These are phyloP conservation scores for Fraxinus platypoda DNA, from an alignment of 305 asterid genomes.

Conservation along the genomic window DNA sequence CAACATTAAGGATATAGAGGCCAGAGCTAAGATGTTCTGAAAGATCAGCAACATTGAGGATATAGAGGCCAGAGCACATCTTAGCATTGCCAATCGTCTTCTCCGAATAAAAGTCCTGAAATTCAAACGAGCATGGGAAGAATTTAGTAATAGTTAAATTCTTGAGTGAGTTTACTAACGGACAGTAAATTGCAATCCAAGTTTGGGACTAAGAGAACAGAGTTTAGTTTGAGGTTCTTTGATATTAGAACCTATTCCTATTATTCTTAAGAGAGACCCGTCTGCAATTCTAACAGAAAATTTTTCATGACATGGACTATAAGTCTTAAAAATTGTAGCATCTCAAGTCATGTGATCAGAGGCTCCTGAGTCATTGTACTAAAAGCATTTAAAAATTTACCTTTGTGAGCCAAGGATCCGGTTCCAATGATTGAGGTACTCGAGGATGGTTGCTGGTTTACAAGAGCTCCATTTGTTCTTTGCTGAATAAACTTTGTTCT, in stretches of 20 bases:
- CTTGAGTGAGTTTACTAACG: not conserved
- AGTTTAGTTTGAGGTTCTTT: not conserved
- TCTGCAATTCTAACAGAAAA: not conserved
- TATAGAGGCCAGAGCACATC: not conserved
- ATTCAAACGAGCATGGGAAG: not conserved
- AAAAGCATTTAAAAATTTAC: not conserved
- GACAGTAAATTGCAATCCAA: not conserved
- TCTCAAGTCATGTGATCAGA: not conserved
- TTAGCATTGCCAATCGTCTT: not conserved
- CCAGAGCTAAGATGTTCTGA: not conserved
- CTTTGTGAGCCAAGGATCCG: not conserved
- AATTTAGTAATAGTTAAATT: slow-evolving; percentile 8
- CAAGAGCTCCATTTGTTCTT: not conserved
- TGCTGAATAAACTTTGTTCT: not conserved
- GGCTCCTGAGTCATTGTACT: not conserved
- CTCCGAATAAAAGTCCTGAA: not conserved
- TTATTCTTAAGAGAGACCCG: not conserved
- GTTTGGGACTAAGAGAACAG: not conserved
- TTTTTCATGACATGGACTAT: not conserved
- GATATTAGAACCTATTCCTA: not conserved
- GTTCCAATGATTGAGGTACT: not conserved
- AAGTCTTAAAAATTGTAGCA: not conserved
- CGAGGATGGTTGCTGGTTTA: not conserved
- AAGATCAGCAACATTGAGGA: not conserved
- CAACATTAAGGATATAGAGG: not conserved